Base-by-base conservation (phyloP, 2,329 filamentous ascomycete genomes). In the Ophiostoma ulmi region DNA sequence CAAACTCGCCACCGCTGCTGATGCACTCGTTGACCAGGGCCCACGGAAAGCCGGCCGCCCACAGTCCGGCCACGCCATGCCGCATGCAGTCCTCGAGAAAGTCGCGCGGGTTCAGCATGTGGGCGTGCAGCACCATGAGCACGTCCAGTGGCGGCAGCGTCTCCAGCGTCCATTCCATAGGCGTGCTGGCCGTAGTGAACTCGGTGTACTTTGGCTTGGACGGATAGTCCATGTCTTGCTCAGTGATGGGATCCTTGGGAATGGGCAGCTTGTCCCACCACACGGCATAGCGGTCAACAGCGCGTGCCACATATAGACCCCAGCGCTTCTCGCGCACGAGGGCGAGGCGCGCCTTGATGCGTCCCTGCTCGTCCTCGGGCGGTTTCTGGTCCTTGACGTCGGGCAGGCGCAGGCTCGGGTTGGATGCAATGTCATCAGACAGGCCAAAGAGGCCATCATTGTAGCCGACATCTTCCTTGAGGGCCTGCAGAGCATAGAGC, bases 121-220 rank as follows among this genome's bases (percentile, higher is more conserved):
- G 91, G 0, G 90, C 82, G 78, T 94, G 91, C 88, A 90, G 91
- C 0, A 94, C 88, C 89, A 94, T 91, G 26, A 93, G 79, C 0
- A 94, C 86, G 79, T 94, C 91, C 83, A 75, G 67, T 13, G 74
- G 74, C 22, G 67, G 72, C 67, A 74, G 48, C 52, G n/a, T 70
- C 44, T 68, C 69, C 1, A 5, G 11, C 3, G 68, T 72, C 52
- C 69, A 70, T 10, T 52, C 65, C 17, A 67, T 52, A 11, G 52
- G 38, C 8, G 11, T 7, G 35, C 68, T 67, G 10, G 22, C 7
- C 13, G 75, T 67, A 8, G 78, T 74, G 74, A 85, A 84, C 0
- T 35, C 64, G 0, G 58, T 70, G 69, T 82, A 82, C n/a, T 71
- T 75, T 0, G 72, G 41, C 1, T 70, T 73, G 1, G 71, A 71